A percentile compares a stretch with the other conserved stretches of the same genome.
These are phyloP conservation scores for Phytophthora syringae DNA, from an alignment of 352 stramenopile species.

Conservation along the genomic window DNA sequence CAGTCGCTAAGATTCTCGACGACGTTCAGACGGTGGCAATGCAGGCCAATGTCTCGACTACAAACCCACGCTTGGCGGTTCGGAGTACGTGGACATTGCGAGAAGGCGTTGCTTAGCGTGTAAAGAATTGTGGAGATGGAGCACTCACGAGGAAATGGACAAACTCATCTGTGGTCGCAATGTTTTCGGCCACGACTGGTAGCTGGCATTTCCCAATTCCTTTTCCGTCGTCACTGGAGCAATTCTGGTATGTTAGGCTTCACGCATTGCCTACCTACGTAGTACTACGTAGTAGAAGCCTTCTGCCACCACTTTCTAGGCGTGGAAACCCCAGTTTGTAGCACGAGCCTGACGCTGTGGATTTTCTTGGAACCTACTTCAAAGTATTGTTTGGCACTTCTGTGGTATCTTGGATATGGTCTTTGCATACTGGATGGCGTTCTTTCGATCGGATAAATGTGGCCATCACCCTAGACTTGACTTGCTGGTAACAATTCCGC, in stretches of 20 bases:
- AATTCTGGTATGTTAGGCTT: conserved; percentile 16
- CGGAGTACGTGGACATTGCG: conserved; percentile 17
- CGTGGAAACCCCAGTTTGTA: too few relatives aligned
- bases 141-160: conserved; percentile 31
- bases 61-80: conserved; percentile 13
- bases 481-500: too few relatives aligned
- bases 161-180: conserved; percentile 27
- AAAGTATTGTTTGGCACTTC: conserved; percentile 2
- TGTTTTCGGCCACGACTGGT: conserved; percentile 21
- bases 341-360: conserved; percentile 1
- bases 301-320: too few relatives aligned
- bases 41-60: conserved; percentile 1
- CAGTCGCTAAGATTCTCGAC: conserved; percentile 27
- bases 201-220: conserved; percentile 25
- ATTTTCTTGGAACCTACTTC: conserved; percentile 23
- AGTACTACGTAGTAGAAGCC: too few relatives aligned
- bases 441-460: neutral
- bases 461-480: neutral
- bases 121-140: conserved; percentile 24
- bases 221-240: conserved; percentile 24
- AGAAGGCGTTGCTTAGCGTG: conserved; percentile 17
- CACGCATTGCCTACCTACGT: conserved; percentile 8
- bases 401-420: conserved; percentile 22
- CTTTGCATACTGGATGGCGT: conserved; percentile 12
- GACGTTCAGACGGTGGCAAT: neutral